Evolutionary conservation across 106 monocot genomes (phyloP).

Genomic region (Dioscorea alata): DNA sequence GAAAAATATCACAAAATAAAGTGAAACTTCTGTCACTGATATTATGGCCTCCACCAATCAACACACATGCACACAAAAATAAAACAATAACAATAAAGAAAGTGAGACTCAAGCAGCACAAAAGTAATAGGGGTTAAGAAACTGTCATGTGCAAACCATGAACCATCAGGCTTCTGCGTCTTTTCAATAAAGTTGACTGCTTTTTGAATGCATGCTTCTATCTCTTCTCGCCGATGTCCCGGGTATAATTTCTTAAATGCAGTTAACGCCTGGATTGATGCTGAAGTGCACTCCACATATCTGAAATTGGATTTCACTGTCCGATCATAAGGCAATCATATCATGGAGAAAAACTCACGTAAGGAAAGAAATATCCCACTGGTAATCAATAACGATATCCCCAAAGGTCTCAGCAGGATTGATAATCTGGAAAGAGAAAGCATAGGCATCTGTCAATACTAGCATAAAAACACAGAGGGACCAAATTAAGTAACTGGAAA

Average conservation of each 20-base stretch:
- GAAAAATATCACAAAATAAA: too few relatives aligned
- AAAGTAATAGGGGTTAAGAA: not conserved
- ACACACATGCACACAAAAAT: too few relatives aligned
- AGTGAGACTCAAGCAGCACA: too few relatives aligned
- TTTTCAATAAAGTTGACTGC: too few relatives aligned
- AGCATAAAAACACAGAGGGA: too few relatives aligned
- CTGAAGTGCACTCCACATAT: slow-evolving; percentile 42
- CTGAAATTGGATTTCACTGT: not conserved
- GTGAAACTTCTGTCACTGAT: too few relatives aligned
- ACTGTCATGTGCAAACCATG: too few relatives aligned
- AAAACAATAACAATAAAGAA: too few relatives aligned
- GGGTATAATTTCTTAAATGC: slow-evolving; percentile 30
- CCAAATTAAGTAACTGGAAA: too few relatives aligned
- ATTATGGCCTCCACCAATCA: too few relatives aligned
- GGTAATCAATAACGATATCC: slow-evolving; percentile 87
- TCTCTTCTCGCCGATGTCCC: slow-evolving; percentile 26
- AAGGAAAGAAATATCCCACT: slow-evolving; percentile 39
- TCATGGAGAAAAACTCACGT: not conserved
- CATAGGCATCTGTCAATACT: too few relatives aligned
- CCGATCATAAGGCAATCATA: not conserved
- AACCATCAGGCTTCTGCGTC: too few relatives aligned
- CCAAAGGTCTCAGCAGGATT: slow-evolving; percentile 97
- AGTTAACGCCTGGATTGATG: slow-evolving; percentile 30
- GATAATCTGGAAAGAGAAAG: slow-evolving; percentile 48
- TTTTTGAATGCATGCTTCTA: slow-evolving; percentile 6